Evolutionary conservation across 2,329 filamentous ascomycete genomes (phyloP).

Genomic region (Ophiocordyceps camponoti-floridani): DNA sequence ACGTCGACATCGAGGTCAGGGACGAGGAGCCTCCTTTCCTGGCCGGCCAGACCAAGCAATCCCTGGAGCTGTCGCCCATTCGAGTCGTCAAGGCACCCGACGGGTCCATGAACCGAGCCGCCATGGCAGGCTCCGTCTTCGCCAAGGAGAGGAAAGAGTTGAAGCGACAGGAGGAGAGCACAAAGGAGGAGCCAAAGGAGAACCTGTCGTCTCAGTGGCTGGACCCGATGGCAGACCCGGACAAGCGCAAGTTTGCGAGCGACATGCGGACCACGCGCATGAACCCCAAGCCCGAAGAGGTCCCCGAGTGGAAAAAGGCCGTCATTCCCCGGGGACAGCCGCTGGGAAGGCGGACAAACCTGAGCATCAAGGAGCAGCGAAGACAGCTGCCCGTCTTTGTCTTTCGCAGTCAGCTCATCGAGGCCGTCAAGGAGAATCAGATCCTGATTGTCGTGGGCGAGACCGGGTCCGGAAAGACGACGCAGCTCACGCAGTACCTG

Average conservation of each 20-base stretch:
- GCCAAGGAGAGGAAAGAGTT: slow-evolving; percentile 83
- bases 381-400: slow-evolving; percentile 78
- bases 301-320: slow-evolving; percentile 86
- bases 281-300: slow-evolving; percentile 42
- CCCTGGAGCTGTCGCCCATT: slow-evolving; percentile 84
- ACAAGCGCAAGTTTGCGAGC: slow-evolving; percentile 74
- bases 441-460: slow-evolving; percentile 92
- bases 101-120: slow-evolving; percentile 91
- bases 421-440: slow-evolving; percentile 76
- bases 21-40: slow-evolving; percentile 96
- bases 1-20: slow-evolving; percentile 89
- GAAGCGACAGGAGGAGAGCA: slow-evolving; percentile 73
- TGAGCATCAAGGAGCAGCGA: slow-evolving; percentile 91
- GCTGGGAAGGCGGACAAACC: slow-evolving; percentile 68
- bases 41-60: slow-evolving; percentile 90
- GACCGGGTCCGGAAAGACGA: slow-evolving; percentile 94
- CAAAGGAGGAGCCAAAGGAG: slow-evolving; percentile 58
- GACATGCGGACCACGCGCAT: slow-evolving; percentile 57
- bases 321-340: slow-evolving; percentile 64
- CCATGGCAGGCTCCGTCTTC: slow-evolving; percentile 78
- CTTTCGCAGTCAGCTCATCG: slow-evolving; percentile 73
- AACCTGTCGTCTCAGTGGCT: slow-evolving; percentile 88
- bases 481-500: slow-evolving; percentile 86
- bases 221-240: slow-evolving; percentile 81
- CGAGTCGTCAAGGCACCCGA: slow-evolving; percentile 94